phyloP scores from a whole-genome alignment of 2,329 filamentous ascomycete species.

The Colletotrichum gigasporum region DNA sequence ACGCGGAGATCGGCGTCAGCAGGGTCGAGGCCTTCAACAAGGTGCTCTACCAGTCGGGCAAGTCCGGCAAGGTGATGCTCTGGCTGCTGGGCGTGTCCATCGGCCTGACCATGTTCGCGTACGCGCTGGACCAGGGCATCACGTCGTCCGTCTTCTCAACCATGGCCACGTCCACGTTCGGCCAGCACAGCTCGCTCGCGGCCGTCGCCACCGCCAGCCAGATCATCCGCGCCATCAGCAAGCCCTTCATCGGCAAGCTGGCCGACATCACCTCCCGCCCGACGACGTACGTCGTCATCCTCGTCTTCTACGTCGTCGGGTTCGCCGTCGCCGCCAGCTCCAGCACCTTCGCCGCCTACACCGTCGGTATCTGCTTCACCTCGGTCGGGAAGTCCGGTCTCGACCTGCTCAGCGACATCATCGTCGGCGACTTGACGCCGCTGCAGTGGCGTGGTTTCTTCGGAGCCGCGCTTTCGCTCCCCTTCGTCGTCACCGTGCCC shows the following conservation, averaged over 20 bases:
- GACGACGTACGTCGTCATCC: slow-evolving; percentile 54
- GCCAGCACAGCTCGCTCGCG: slow-evolving; percentile 41
- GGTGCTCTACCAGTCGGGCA: slow-evolving; percentile 47
- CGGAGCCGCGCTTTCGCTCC: slow-evolving; percentile 60
- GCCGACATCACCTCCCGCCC: slow-evolving; percentile 48
- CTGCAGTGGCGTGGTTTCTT: slow-evolving; percentile 59
- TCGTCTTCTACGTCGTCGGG: slow-evolving; percentile 63
- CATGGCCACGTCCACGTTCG: slow-evolving; percentile 45
- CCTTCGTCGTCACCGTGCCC: slow-evolving; percentile 73
- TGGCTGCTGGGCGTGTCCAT: slow-evolving; percentile 46
- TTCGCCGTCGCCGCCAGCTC: slow-evolving; percentile 68
- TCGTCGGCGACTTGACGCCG: slow-evolving; percentile 69
- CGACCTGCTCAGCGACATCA: slow-evolving; percentile 69
- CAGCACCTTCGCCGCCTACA: slow-evolving; percentile 59
- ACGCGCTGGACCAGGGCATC: slow-evolving; percentile 48
- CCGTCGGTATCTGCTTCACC: slow-evolving; percentile 66
- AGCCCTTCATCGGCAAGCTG: slow-evolving; percentile 48
- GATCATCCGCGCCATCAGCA: slow-evolving; percentile 48
- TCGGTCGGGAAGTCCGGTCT: slow-evolving; percentile 67
- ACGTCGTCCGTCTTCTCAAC: slow-evolving; percentile 45
- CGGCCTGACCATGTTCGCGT: slow-evolving; percentile 48
- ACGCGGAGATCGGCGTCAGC: slow-evolving; percentile 44
- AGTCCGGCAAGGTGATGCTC: slow-evolving; percentile 42
- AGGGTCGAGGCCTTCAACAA: slow-evolving; percentile 50
- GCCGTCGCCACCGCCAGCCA: slow-evolving; percentile 44